Evolutionary conservation across 2,329 filamentous ascomycete species (phyloP).

Genomic region (Pezicula carpinea): DNA sequence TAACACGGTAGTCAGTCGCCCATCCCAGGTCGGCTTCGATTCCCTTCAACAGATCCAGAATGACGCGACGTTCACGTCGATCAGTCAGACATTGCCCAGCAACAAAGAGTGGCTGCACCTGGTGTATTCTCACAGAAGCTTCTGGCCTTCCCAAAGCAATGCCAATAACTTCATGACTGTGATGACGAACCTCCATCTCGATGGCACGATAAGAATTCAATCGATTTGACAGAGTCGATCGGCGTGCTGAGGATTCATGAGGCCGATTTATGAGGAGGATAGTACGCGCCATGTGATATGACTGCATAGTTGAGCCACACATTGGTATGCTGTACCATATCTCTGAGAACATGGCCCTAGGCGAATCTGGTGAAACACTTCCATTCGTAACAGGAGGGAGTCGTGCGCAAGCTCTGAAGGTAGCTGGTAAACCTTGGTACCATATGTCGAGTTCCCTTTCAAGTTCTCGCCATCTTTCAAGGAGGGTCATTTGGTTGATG

Average conservation of each 20-base stretch:
- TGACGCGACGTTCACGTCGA: conserved; percentile 45
- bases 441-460: conserved; percentile 53
- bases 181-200: conserved; percentile 47
- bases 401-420: conserved; percentile 52
- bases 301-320: conserved; percentile 62
- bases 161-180: conserved; percentile 57
- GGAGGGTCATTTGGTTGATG: conserved; percentile 43
- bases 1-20: conserved; percentile 56
- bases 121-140: conserved; percentile 51
- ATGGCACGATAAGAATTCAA: conserved; percentile 53
- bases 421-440: conserved; percentile 53
- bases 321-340: conserved; percentile 60
- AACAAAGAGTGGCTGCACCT: conserved; percentile 55
- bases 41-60: conserved; percentile 50
- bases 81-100: conserved; percentile 56
- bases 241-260: conserved; percentile 46
- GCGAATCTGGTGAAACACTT: conserved; percentile 16
- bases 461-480: conserved; percentile 49
- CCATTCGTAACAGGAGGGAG: conserved; percentile 32
- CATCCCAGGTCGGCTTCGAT: conserved; percentile 61
- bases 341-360: conserved; percentile 42
- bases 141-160: conserved; percentile 53
- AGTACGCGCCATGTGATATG: conserved; percentile 60
- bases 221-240: conserved; percentile 47
- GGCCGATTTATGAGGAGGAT: conserved; percentile 57